Evolutionary conservation across 345 rosid genomes (phyloP), one percentile per base, ranked within the genome.

Genomic region (Psidium friedrichsthalianum): DNA sequence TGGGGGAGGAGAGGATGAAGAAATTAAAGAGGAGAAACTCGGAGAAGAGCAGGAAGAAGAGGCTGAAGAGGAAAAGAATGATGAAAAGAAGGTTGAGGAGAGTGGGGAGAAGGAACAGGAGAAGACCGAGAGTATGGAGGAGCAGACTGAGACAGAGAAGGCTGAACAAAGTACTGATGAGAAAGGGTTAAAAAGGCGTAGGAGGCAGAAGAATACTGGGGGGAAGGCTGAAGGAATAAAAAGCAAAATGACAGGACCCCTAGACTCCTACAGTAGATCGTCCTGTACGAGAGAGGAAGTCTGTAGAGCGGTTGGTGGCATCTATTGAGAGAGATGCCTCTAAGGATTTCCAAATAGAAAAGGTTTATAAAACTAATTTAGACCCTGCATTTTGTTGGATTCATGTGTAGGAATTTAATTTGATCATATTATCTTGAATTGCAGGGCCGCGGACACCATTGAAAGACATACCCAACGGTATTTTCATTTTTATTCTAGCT

Each of bases 381-480:
- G 12, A 82, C n/a, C 44, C 5, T 82, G 55, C 86, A 54, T 20
- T 15, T 14, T n/a, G 40, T 32, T 54, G 25, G 58, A 52, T 54
- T 82, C 5, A 16, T 5, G 42, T 27, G 44, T 52, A 21, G 58
- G 47, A 82, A 54, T 13, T 53, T 36, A 16, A 52, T 53, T 82
- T 82, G 42, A 32, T 27, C 84, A 18, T 56, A 52, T 82, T 53
- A 82, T 56, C 47, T 69, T 22, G 47, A 36, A 88, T 88, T 89
- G 88, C 95, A 97, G 98, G 99, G 98, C 83, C 91, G 84, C 86
- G 98, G 99, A 97, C 94, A 32, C 93, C 95, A 47, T 92, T 97
- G 86, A 97, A 95, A 89, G 98, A 95, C 89, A 97, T 97, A 84
- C 99, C 99, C 64, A 97, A 93, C 85, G 98, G 98, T 97, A 92